Evolutionary conservation across 176 grass and related monocot genomes (phyloP).

Genomic region (Miscanthus lutarioriparius): DNA sequence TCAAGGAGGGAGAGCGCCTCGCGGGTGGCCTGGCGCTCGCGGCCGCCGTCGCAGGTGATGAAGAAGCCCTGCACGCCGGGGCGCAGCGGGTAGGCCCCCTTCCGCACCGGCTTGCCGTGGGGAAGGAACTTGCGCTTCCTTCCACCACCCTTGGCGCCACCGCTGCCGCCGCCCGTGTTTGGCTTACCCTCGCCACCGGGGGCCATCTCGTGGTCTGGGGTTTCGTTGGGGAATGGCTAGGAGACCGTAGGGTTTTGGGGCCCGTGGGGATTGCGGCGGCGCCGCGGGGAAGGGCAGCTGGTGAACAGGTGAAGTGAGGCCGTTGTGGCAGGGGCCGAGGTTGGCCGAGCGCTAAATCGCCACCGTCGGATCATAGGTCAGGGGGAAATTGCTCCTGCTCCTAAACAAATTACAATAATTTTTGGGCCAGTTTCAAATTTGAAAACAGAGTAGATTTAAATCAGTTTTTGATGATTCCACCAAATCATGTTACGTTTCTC

Average conservation of each 20-base stretch:
- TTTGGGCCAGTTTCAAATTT: not conserved
- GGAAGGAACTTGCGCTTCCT: conserved; percentile 85
- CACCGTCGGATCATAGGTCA: not conserved
- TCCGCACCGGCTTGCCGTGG: conserved; percentile 74
- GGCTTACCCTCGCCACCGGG: conserved; percentile 52
- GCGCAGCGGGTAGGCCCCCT: conserved; percentile 74
- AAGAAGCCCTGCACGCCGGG: conserved; percentile 95
- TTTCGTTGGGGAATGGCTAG: not conserved
- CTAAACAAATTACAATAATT: not conserved
- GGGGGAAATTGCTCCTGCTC: not conserved
- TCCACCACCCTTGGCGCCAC: conserved; percentile 52
- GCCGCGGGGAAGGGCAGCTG: not conserved
- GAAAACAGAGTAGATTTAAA: not conserved
- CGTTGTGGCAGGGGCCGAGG: not conserved
- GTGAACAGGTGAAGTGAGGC: not conserved
- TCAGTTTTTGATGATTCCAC: not conserved
- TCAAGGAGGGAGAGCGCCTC: conserved; percentile 89
- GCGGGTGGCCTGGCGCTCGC: conserved; percentile 84
- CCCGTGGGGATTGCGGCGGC: not conserved
- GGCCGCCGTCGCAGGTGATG: conserved; percentile 91
- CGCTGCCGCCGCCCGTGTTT: conserved; percentile 8
- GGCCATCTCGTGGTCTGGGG: conserved; percentile 32
- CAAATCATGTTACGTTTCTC: not conserved
- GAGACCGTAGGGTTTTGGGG: not conserved
- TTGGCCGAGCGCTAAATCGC: not conserved